phyloP scores from a whole-genome alignment of 768 basidiomycete genomes.

The Mycena olivaceomarginata region DNA sequence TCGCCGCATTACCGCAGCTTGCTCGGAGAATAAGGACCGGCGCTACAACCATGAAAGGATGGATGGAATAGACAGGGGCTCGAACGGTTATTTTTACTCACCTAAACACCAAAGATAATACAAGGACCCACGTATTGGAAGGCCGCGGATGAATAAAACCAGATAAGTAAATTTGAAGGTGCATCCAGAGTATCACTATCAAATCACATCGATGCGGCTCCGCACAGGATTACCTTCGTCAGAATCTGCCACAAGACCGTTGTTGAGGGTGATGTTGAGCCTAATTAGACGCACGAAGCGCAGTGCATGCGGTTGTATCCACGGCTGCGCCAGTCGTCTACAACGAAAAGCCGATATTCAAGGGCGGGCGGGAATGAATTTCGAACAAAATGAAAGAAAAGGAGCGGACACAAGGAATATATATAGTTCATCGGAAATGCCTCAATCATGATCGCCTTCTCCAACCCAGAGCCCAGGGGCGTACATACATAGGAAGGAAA shows the following conservation, averaged over 20 bases:
- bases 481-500: not conserved
- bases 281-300: conserved; percentile 3
- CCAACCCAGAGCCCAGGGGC: not conserved
- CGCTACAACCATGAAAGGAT: not conserved
- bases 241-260: not conserved
- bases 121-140: conserved; percentile 1
- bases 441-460: conserved; percentile 25
- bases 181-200: not conserved
- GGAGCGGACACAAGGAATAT: not conserved
- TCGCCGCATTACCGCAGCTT: not conserved
- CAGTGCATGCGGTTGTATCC: not conserved
- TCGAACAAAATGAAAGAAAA: not conserved
- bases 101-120: not conserved
- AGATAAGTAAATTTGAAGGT: conserved; percentile 10
- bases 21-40: not conserved
- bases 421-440: not conserved
- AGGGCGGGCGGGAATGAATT: not conserved
- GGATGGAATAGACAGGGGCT: not conserved
- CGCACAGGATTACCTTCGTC: conserved; percentile 1
- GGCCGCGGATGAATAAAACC: not conserved
- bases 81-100: no score
- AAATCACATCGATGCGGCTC: conserved; percentile 21
- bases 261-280: not conserved
- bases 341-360: not conserved
- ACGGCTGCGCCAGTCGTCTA: not conserved